Base-by-base conservation (phyloP, 2,329 filamentous ascomycete genomes). In the Septoria petroselini region DNA sequence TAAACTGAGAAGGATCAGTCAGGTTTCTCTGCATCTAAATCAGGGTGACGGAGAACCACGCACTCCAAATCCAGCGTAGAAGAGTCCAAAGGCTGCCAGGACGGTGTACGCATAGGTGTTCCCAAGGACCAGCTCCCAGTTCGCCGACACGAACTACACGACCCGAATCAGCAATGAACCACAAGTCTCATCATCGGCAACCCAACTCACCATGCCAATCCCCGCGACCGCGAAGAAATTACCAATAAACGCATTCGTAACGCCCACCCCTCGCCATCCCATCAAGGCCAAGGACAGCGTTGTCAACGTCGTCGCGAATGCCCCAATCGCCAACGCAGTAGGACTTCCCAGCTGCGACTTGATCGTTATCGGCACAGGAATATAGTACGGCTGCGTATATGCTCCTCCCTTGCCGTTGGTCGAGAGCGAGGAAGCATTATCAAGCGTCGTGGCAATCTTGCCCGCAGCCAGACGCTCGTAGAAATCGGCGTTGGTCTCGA, bases 201-300 rank as follows among this genome's bases (percentile, higher is more conserved):
- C 1, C 7, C 34, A 12, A 44, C 48, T 25, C 0, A 81, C 67
- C 53, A 81, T 70, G 0, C 76, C 77, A 42, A 80, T 70, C 0
- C 73, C 76, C 3, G 70, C 70, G 3, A 72, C 65, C 52, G 78
- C 78, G 65, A 78, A 79, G 65, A 80, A 77, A 53, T 80, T 77
- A 3, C 70, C 77, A 29, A 81, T 71, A 55, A 74, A 80, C 1
- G 76, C 74, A 45, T 78, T 80, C 1, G 70, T 71, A 1, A 69
- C 73, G 0, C 70, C 73, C 0, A 81, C 71, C 7, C 74, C 75
- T 30, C 78, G 69, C 67, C 71, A 80, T 59, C 77, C 77, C 76
- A 80, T 80, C 41, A 80, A 61, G n/a, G 72, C 71, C 1, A 79
- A 63, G 0, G 76, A 78, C 1, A 81, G 64, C 0, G 77, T 79